Evolutionary conservation across 805 yeast species (phyloP).

Genomic region (Saccharomycopsis vini): DNA sequence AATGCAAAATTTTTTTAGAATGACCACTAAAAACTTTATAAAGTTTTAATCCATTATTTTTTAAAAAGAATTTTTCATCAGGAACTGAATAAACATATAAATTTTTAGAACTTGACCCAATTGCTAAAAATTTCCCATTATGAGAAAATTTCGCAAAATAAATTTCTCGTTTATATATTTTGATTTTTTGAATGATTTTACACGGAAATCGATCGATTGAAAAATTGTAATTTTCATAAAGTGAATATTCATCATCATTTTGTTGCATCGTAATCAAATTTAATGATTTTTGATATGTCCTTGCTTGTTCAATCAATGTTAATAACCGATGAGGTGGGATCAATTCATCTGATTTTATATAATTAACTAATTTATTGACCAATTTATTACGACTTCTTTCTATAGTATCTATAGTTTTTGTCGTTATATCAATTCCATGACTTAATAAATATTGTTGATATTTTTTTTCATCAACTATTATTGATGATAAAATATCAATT

Average conservation of each 20-base stretch:
- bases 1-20: conserved; percentile 48
- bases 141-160: conserved; percentile 80
- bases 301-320: conserved; percentile 43
- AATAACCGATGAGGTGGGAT: conserved; percentile 46
- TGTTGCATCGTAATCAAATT: conserved; percentile 23
- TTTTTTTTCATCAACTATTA: conserved; percentile 3
- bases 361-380: conserved; percentile 34
- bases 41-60: conserved; percentile 26
- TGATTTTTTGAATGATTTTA: conserved; percentile 36
- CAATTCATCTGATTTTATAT: conserved; percentile 43
- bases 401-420: background rate
- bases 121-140: conserved; percentile 65
- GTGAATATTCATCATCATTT: conserved; percentile 21
- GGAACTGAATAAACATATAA: conserved; percentile 62
- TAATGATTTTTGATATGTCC: conserved; percentile 34
- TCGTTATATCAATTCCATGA: conserved; percentile 1
- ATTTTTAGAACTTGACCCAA: too few relatives aligned
- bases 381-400: conserved; percentile 32
- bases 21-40: conserved; percentile 35
- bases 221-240: conserved; percentile 31
- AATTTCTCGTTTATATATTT: conserved; percentile 47
- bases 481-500: conserved; percentile 20
- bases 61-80: too few relatives aligned
- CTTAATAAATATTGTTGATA: background rate
- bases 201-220: conserved; percentile 37